Evolutionary conservation across 441 rosid genomes (phyloP).

Genomic region (Dalechampia spathulata): DNA sequence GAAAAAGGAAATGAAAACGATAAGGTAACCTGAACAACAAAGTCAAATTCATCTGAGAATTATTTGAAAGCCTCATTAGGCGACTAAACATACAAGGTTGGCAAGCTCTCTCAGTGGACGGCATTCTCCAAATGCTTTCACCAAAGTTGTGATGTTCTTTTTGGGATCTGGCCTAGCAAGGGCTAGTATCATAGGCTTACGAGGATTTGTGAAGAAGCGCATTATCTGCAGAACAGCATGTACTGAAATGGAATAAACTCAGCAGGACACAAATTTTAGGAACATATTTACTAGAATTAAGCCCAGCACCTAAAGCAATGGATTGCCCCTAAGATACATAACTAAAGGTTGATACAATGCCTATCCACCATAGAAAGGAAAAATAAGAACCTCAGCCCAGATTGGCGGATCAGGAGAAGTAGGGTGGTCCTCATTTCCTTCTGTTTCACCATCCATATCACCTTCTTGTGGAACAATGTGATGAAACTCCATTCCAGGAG

Average conservation of each 20-base stretch:
- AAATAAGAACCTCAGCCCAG: slow-evolving; percentile 68
- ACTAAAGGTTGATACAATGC: background rate
- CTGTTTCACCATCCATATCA: slow-evolving; percentile 66
- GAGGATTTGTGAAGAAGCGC: slow-evolving; percentile 89
- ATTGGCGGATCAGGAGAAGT: slow-evolving; percentile 76
- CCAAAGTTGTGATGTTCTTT: slow-evolving; percentile 88
- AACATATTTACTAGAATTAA: background rate
- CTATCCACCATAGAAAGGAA: background rate
- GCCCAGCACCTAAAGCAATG: slow-evolving; percentile 1
- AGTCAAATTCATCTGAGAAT: background rate
- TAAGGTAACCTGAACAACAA: background rate
- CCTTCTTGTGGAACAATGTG: slow-evolving; percentile 78
- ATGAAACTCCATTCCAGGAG: slow-evolving; percentile 98
- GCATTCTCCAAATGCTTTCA: slow-evolving; percentile 98
- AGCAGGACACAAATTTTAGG: background rate
- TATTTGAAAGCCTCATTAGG: slow-evolving; percentile 7
- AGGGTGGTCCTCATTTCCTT: slow-evolving; percentile 52
- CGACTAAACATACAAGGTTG: slow-evolving; percentile 58
- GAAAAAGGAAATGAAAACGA: slow-evolving; percentile 7
- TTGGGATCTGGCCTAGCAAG: slow-evolving; percentile 99
- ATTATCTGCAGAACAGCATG: slow-evolving; percentile 50
- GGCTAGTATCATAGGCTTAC: slow-evolving; percentile 94
- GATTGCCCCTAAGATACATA: background rate
- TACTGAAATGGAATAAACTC: background rate
- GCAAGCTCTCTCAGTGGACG: slow-evolving; percentile 81